Percentiles rank a stretch among this genome's conserved stretches.
Conservation (phyloP, 305 asterid genomes). For the Solanum hybrid region DNA sequence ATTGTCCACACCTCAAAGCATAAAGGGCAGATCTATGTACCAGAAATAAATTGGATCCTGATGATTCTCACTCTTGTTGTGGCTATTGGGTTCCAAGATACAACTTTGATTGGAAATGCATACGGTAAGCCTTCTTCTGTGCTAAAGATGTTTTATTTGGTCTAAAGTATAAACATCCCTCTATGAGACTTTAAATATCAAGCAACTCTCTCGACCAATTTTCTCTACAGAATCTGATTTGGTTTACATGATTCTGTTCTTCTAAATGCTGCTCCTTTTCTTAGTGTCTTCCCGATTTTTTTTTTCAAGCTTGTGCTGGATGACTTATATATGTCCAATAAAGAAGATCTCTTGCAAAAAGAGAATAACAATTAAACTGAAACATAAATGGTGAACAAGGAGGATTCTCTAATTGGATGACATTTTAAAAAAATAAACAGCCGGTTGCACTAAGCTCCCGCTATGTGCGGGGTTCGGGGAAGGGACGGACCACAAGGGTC, state of each 20-base stretch:
- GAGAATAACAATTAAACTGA: not conserved
- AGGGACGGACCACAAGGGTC: not conserved
- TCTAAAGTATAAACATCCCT: not conserved
- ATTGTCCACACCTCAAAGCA: slow-evolving; percentile 77
- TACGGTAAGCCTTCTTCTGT: slow-evolving; percentile 45
- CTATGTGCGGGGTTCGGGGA: not conserved
- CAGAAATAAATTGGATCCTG: slow-evolving; percentile 78
- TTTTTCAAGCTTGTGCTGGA: not conserved
- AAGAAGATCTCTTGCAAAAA: not conserved
- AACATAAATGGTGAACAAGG: not conserved
- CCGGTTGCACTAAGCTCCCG: not conserved
- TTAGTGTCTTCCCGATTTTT: not conserved
- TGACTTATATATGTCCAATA: not conserved
- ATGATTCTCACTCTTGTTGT: slow-evolving; percentile 72
- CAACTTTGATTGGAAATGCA: slow-evolving; percentile 62
- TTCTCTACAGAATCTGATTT: not conserved
- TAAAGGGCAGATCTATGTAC: slow-evolving; percentile 77
- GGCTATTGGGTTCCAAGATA: slow-evolving; percentile 59
- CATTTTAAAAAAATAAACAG: not conserved
- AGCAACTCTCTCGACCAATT: not conserved
- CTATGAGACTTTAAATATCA: not conserved
- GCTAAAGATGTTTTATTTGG: not conserved
- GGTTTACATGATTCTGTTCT: not conserved
- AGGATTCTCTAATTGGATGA: not conserved
- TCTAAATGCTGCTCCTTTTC: not conserved